These are phyloP conservation scores for Myxozyma lipomycoides DNA, from an alignment of 805 yeast species.

Conservation along the genomic window DNA sequence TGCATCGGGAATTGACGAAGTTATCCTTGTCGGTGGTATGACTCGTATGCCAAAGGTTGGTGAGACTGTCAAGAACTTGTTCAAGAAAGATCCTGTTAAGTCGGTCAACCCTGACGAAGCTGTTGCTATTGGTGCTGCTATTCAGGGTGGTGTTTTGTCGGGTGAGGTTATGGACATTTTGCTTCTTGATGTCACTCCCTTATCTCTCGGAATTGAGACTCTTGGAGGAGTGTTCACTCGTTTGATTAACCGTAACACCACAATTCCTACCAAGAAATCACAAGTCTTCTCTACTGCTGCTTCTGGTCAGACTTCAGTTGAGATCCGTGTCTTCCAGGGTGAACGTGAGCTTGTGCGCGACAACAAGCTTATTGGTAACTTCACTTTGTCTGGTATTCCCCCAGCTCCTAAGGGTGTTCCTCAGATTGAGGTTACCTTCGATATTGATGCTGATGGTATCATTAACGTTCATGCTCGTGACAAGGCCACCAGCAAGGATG, in stretches of 20 bases:
- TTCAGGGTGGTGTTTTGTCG: conserved; percentile 93
- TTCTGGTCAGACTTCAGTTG: conserved; percentile 93
- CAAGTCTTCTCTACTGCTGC: conserved; percentile 96
- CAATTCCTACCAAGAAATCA: conserved; percentile 94
- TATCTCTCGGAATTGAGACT: conserved; percentile 93
- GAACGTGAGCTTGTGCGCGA: conserved; percentile 98
- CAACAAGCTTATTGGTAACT: conserved; percentile 96
- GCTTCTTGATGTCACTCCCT: conserved; percentile 82
- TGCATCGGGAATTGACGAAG: conserved; percentile 67
- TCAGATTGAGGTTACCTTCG: conserved; percentile 90
- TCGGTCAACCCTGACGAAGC: conserved; percentile 95
- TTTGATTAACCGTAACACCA: conserved; percentile 87
- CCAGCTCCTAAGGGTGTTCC: conserved; percentile 95
- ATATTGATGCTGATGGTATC: conserved; percentile 96
- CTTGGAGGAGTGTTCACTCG: conserved; percentile 97
- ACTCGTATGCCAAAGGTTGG: conserved; percentile 87
- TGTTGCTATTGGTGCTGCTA: conserved; percentile 94
- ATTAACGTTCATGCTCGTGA: conserved; percentile 93
- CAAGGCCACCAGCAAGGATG: conserved; percentile 88
- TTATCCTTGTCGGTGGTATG: conserved; percentile 87
- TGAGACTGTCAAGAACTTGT: conserved; percentile 68
- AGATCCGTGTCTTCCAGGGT: conserved; percentile 98
- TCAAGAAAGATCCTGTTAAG: conserved; percentile 81
- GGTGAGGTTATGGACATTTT: conserved; percentile 94
- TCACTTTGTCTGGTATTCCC: conserved; percentile 90